Evolutionary conservation across 1,284 basidiomycete genomes (phyloP), one percentile per base, ranked within the genome.

Genomic region (Heliocybe sulcata): DNA sequence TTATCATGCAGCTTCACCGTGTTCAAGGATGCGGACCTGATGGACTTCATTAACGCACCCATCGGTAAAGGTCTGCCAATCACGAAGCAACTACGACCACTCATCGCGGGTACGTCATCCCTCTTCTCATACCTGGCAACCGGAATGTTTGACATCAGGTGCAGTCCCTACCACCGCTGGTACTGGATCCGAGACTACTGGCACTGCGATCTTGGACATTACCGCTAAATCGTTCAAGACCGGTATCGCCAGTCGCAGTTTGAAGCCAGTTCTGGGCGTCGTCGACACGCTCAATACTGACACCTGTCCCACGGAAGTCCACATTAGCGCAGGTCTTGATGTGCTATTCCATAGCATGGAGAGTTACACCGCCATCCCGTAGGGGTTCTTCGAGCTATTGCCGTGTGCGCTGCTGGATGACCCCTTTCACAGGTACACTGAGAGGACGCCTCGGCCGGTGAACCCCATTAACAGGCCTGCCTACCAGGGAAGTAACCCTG

Each of bases 1-100:
- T 45, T 51, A 20, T 29, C 33, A 3, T 50, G 1, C 59, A 90
- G 88, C 56, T 91, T 92, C 67, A 78, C 87, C 0, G 88, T 90
- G 33, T 98, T 98, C 76, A 90, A 90, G 59, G 91, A 98, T 57
- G 82, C 91, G 0, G 91, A 97, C 66, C 75, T 98, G 27, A 87
- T 92, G 72, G 96, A 98, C 67, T 98, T 97, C 67, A 92, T 98
- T 72, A 98, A 98, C 67, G 94, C 96, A 8, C 95, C 95, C 0
- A 81, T 98, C 58, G 95, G 95, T 54, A 94, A 94, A 69, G 96
- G 95, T 2, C 79, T 86, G 31, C 91, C 95, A 1, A 89, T 98
- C 59, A 76, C 80, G 27, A 77, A 91, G 67, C 73, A 76, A 27
- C 77, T 98, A 38, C 76, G 83, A 26, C 96, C 96, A 16, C 76